Evolutionary conservation across 2,329 filamentous ascomycete species (phyloP).

Genomic region (Capronia epimyces): DNA sequence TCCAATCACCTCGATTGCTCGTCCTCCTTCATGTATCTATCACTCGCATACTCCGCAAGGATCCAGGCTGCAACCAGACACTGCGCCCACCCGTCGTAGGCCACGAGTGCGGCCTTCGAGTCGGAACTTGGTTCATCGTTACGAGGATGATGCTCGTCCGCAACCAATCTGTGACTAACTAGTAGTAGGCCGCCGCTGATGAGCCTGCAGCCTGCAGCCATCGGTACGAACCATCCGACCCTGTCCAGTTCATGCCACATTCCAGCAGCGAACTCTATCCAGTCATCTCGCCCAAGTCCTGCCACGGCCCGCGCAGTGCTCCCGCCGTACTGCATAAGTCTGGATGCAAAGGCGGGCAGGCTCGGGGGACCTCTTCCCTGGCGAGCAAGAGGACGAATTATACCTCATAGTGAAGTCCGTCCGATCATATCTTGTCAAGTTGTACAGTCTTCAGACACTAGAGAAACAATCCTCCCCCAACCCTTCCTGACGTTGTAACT

Average conservation of each 20-base stretch:
- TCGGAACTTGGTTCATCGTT: slow-evolving; percentile 9
- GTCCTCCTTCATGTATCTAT: slow-evolving; percentile 20
- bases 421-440: slow-evolving; percentile 2
- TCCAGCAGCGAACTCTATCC: not conserved
- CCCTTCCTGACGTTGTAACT: slow-evolving; percentile 4
- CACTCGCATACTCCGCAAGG: slow-evolving; percentile 16
- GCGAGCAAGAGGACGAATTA: slow-evolving; percentile 12
- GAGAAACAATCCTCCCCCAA: slow-evolving; percentile 1
- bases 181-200: slow-evolving; percentile 1
- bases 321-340: slow-evolving; percentile 7
- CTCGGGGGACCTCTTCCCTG: not conserved
- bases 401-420: not conserved
- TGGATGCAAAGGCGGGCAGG: slow-evolving; percentile 8
- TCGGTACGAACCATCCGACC: slow-evolving; percentile 21
- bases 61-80: slow-evolving; percentile 4
- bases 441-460: not conserved
- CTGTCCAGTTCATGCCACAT: slow-evolving; percentile 1
- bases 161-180: not conserved
- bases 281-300: not conserved
- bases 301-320: not conserved
- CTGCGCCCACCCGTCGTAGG: not conserved
- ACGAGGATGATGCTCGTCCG: slow-evolving; percentile 4
- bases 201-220: slow-evolving; percentile 12
- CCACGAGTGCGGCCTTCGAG: slow-evolving; percentile 1
- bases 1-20: slow-evolving; percentile 4